Base-by-base conservation (phyloP, 108 stramenopile species). In the Skeletonema menzelii region DNA sequence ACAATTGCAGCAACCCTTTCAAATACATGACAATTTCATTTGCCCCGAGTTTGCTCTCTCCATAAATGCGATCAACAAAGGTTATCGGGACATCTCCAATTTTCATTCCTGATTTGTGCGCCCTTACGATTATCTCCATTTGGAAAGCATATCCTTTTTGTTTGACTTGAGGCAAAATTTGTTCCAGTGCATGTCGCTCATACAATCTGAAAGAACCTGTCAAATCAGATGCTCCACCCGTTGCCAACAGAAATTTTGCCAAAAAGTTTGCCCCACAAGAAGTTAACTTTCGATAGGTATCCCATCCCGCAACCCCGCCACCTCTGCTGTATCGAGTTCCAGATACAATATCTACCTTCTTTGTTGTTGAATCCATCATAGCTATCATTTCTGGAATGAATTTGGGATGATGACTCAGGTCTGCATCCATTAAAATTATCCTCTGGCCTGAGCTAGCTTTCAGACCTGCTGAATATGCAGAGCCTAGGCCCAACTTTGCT, bases 1-100 rank as follows among this genome's bases (percentile, higher is more conserved):
- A 99, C 44, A 98, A 80, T 19, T 89, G 68, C 17, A 93, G 15
- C 62, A 99, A 80, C 47, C 97, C 97, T 56, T 96, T 95, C 38
- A 97, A 71, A 74, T 98, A 99, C 79, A 94, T 66, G 46, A 97
- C 71, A 66, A 99, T 97, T 82, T 99, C 99, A 59, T 86, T 91
- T 4, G 96, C 87, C 3, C 99, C 99, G 28, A 99, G 75, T 77
- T 99, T 99, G 70, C 95, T 96, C 80, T 96, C 97, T 27, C 99
- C 99, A 68, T 98, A 98, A 44, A 99, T 91, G 34, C 99, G 80
- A 88, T 99, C 99, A 11, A 99, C 98, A 75, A 99, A 99, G 4
- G 89, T 81, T 63, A 99, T 99, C 0, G 96, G 96, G 15, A 99
- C 97, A 72, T 99, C 98, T 37, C 69, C 94, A 19, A 99, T 83